These are phyloP conservation scores for Penicillium expansum DNA, from an alignment of 2,329 filamentous ascomycete species.

Conservation along the genomic window DNA sequence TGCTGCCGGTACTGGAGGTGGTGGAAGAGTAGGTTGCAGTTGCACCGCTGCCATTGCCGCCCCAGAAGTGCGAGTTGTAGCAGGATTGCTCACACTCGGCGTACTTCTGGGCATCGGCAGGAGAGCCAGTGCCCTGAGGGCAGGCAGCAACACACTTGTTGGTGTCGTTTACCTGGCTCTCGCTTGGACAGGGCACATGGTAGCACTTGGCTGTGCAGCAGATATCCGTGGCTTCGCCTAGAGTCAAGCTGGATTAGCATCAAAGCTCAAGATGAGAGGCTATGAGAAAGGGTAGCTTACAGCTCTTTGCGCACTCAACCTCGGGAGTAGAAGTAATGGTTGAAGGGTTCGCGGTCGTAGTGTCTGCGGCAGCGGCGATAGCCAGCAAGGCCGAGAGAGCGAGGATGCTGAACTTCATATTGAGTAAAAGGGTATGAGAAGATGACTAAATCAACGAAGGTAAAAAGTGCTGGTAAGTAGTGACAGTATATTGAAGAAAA, in stretches of 20 bases:
- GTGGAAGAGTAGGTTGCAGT: constrained; percentile 22
- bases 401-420: constrained; percentile 45
- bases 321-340: constrained; percentile 35
- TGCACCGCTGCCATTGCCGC: constrained; percentile 26
- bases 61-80: constrained; percentile 51
- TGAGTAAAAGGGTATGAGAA: constrained; percentile 9
- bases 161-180: constrained; percentile 50
- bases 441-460: constrained; percentile 11
- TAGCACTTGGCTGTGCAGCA: constrained; percentile 54
- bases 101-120: constrained; percentile 47
- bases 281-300: constrained; percentile 27
- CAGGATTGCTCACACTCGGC: constrained; percentile 50
- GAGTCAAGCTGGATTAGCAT: background rate
- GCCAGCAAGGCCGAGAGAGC: constrained; percentile 47
- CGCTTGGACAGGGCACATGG: constrained; percentile 52
- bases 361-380: constrained; percentile 41
- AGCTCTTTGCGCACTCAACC: constrained; percentile 36
- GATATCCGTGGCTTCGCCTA: constrained; percentile 46
- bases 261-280: background rate
- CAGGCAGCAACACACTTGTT: constrained; percentile 53
- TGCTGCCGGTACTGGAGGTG: constrained; percentile 21
- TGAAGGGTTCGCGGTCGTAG: constrained; percentile 26
- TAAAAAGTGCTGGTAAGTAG: background rate
- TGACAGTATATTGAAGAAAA: background rate
- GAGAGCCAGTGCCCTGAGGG: constrained; percentile 52